These are phyloP conservation scores for Tolypocladium ophioglossoides DNA, from an alignment of 2,329 filamentous ascomycete species.

Conservation along the genomic window DNA sequence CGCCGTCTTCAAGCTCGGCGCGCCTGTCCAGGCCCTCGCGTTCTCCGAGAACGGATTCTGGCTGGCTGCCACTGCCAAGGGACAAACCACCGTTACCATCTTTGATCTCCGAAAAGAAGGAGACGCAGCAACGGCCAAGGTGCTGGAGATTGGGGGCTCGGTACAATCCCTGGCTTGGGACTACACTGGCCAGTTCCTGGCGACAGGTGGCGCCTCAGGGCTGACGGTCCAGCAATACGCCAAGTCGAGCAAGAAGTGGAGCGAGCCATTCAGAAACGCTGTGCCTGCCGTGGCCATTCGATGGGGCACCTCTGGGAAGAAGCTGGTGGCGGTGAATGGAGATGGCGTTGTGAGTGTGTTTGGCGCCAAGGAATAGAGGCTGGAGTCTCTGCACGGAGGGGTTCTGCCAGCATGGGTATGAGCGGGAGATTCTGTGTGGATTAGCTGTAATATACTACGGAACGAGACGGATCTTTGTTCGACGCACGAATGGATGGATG, in stretches of 20 bases:
- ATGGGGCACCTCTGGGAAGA: conserved; percentile 70
- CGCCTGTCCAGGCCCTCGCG: conserved; percentile 61
- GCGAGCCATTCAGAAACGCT: conserved; percentile 69
- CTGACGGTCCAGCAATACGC: conserved; percentile 82
- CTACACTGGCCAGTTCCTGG: conserved; percentile 88
- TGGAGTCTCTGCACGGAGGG: background rate
- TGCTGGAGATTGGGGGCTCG: conserved; percentile 73
- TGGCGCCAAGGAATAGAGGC: conserved; percentile 35
- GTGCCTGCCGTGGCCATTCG: conserved; percentile 60
- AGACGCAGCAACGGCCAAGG: conserved; percentile 68
- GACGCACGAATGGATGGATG: background rate
- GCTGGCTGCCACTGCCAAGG: conserved; percentile 75
- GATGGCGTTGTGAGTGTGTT: conserved; percentile 70
- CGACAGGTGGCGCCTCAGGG: conserved; percentile 68
- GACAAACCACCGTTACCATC: conserved; percentile 68
- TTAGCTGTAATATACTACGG: background rate
- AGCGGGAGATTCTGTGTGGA: background rate
- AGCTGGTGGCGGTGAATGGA: conserved; percentile 61
- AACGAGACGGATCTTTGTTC: background rate
- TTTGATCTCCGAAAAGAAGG: conserved; percentile 92
- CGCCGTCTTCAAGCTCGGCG: conserved; percentile 59
- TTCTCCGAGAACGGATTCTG: conserved; percentile 98
- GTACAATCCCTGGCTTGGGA: conserved; percentile 78
- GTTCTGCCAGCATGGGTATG: background rate
- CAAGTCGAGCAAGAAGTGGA: conserved; percentile 83